Conservation (phyloP, 139 green algal genomes). For the Pseudopediastrum boryanum region DNA sequence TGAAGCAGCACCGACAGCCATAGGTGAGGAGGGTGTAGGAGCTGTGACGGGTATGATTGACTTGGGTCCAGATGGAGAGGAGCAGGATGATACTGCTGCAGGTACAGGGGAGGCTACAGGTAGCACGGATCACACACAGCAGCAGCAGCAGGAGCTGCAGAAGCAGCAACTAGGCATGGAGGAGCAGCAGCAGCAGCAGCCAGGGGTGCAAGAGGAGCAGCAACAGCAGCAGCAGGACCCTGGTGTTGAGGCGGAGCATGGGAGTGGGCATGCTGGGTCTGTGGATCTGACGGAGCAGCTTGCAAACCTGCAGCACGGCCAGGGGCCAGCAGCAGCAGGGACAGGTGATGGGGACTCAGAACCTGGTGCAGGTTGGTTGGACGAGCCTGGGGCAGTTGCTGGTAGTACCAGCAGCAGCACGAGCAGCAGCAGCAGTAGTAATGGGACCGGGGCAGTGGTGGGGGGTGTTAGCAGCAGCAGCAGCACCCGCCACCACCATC, state of each 20-base stretch:
- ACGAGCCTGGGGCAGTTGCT: background rate
- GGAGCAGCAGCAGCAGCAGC: background rate
- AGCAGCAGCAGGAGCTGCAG: background rate
- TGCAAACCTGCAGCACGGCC: constrained; percentile 8
- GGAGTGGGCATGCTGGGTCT: background rate
- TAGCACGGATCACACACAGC: constrained; percentile 1
- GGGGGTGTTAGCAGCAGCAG: background rate
- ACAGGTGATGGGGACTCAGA: background rate
- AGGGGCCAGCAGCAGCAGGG: constrained; percentile 2
- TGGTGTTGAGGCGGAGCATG: background rate
- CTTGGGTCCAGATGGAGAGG: too few species aligned
- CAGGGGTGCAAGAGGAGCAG: background rate
- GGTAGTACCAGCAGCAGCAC: too few species aligned
- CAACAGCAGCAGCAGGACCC: background rate
- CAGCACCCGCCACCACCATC: constrained; percentile 12
- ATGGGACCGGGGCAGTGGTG: background rate
- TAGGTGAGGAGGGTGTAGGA: too few species aligned
- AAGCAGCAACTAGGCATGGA: background rate
- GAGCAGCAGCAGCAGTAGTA: too few species aligned
- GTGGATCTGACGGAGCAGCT: constrained; percentile 5
- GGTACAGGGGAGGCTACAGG: too few species aligned
- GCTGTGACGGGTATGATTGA: too few species aligned
- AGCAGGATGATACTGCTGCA: too few species aligned
- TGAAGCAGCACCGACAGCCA: too few species aligned
- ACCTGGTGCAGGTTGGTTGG: background rate